Evolutionary conservation across 176 grass and related monocot genomes (phyloP), one percentile per base, ranked within the genome.

Genomic region (Dactylis glomerata): DNA sequence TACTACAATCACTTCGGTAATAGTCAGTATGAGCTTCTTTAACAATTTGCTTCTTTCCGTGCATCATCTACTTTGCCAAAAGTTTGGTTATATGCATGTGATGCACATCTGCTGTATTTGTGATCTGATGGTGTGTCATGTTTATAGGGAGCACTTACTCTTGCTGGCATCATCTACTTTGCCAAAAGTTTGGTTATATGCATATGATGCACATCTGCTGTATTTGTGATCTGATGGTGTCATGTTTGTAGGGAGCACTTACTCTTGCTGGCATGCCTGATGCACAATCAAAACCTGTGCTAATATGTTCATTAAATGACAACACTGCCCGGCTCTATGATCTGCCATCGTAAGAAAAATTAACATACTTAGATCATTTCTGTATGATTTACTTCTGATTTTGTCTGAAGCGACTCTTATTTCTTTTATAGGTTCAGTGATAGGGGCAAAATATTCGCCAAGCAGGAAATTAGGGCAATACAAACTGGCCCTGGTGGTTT

Each of bases 271-370:
- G 97, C 33, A 94, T 99, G 89, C 88, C 78, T 73, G 93, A 99
- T 79, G 90, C 86, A 56, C 90, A 96, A 86, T 83, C 76, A 70
- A 99, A 99, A 75, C 93, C 97, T 28, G 88, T 99, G 62, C 84
- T 99, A 76, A 46, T 96, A 38, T 99, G 97, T 89, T 92, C 97
- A 0, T 77, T 92, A 50, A 96, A 99, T 87, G 91, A 99, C 80
- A 99, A 94, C 49, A 96, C 78, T 73, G 84, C 89, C 51, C 92
- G 78, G 65, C 79, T 96, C 40, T 99, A 92, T 84, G 93, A 99
- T 72, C 84, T 99, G 32, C 97, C 97, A 66, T 96, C 93, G 97
- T 99, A 92, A 89, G 97, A 77, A 68, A 78, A 52, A n/a, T 75
- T 81, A 54, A 38, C 71, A 17, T 75, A 28, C 33, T 67, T 71